Conservation (phyloP, 2,329 filamentous ascomycete genomes). For the Bipolaris cookei region DNA sequence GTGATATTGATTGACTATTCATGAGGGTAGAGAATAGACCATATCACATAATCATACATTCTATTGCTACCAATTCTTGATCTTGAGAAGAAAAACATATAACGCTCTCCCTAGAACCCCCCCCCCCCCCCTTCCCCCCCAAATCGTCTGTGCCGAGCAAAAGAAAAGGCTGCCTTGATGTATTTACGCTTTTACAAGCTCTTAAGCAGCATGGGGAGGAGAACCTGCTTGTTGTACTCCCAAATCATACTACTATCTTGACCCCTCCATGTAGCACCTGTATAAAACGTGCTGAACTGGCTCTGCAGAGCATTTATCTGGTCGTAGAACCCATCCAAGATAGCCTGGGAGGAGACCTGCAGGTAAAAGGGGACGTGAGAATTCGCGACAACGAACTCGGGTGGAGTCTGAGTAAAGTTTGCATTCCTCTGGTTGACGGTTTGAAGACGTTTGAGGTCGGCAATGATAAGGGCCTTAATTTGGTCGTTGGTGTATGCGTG, state of each 20-base stretch:
- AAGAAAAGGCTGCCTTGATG: neutral
- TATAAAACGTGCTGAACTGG: slow-evolving; percentile 29
- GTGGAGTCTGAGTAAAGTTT: neutral
- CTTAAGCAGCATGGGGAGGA: slow-evolving; percentile 2
- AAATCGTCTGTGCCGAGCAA: neutral
- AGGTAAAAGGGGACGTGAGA: slow-evolving; percentile 4
- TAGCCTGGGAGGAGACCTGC: neutral
- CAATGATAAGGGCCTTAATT: slow-evolving; percentile 14
- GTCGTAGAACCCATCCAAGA: slow-evolving; percentile 25
- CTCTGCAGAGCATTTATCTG: slow-evolving; percentile 34
- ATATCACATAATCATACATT: too few relatives aligned
- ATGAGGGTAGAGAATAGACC: too few relatives aligned
- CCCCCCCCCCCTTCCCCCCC: too few relatives aligned
- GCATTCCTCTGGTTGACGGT: slow-evolving; percentile 20
- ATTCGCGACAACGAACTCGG: neutral
- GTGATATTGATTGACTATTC: too few relatives aligned
- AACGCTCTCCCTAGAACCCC: too few relatives aligned
- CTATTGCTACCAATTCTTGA: too few relatives aligned
- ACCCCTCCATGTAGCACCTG: slow-evolving; percentile 24
- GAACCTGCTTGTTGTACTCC: slow-evolving; percentile 43
- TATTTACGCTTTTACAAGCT: neutral
- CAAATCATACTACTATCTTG: slow-evolving; percentile 30
- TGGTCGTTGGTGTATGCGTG: slow-evolving; percentile 28
- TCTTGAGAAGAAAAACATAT: too few relatives aligned
- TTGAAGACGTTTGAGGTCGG: slow-evolving; percentile 12